These are phyloP conservation scores for Macrophomina phaseolina DNA, from an alignment of 2,329 filamentous ascomycete species.

Conservation along the genomic window DNA sequence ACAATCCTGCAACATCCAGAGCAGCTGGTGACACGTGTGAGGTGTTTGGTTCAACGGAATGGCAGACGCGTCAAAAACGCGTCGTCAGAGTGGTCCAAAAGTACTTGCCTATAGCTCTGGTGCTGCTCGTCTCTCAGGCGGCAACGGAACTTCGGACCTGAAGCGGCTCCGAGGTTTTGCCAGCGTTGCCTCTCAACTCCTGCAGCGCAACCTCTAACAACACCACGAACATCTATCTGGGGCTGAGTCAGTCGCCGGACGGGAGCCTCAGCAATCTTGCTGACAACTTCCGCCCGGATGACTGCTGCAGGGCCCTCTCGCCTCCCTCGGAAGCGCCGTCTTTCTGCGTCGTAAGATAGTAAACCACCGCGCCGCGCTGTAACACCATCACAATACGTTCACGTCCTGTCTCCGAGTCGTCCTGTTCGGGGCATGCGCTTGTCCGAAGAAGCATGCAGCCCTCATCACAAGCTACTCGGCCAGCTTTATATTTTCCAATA, in stretches of 20 bases:
- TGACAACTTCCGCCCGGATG: too few species aligned
- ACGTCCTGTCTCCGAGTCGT: not conserved
- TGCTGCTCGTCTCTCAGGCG: too few species aligned
- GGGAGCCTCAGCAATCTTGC: too few species aligned
- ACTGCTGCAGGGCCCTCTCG: too few species aligned
- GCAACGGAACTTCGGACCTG: not conserved
- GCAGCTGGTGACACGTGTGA: constrained; percentile 8
- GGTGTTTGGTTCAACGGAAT: not conserved
- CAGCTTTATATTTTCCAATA: constrained; percentile 10
- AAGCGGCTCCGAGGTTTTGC: not conserved
- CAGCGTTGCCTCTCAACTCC: not conserved
- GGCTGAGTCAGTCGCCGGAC: too few species aligned
- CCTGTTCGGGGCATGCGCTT: not conserved
- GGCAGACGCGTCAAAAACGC: constrained; percentile 5
- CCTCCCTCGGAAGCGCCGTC: too few species aligned
- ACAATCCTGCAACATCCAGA: not conserved
- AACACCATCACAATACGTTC: not conserved
- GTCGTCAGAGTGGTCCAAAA: not conserved
- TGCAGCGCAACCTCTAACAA: not conserved
- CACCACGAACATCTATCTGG: too few species aligned
- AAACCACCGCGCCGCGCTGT: not conserved
- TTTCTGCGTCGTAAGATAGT: too few species aligned
- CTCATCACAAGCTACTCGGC: not conserved
- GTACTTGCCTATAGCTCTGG: not conserved
- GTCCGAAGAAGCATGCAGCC: constrained; percentile 6